These are phyloP conservation scores for Suillus paluster DNA, from an alignment of 768 basidiomycete genomes.

Conservation along the genomic window DNA sequence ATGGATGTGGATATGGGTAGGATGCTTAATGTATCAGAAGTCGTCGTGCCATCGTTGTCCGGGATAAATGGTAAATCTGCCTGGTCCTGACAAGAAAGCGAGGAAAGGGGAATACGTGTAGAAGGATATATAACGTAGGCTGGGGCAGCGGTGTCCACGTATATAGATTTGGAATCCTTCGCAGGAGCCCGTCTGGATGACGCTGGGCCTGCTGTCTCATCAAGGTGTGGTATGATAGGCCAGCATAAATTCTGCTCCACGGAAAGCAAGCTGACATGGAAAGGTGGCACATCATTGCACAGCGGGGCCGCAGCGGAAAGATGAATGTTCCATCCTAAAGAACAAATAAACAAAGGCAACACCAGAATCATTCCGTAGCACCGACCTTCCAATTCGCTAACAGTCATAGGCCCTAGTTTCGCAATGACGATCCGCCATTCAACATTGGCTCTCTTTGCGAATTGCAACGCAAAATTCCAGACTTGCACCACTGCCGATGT, in stretches of 20 bases:
- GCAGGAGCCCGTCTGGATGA: conserved; percentile 32
- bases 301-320: conserved; percentile 46
- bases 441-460: conserved; percentile 66
- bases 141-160: conserved; percentile 42
- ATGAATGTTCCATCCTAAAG: conserved; percentile 68
- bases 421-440: conserved; percentile 83
- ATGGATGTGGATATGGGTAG: conserved; percentile 62
- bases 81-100: conserved; percentile 34
- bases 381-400: conserved; percentile 69
- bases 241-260: conserved; percentile 64
- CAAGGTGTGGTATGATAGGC: conserved; percentile 50
- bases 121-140: conserved; percentile 55
- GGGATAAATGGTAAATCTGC: conserved; percentile 35
- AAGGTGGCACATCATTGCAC: conserved; percentile 47
- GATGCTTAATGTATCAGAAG: conserved; percentile 42
- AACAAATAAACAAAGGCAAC: conserved; percentile 11
- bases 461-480: conserved; percentile 70
- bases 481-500: conserved; percentile 59
- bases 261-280: conserved; percentile 65
- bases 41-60: conserved; percentile 31
- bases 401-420: conserved; percentile 64
- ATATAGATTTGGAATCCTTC: conserved; percentile 38
- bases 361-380: conserved; percentile 12
- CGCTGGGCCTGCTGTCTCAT: conserved; percentile 23
- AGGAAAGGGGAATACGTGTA: conserved; percentile 47